A percentile compares a stretch with the other conserved stretches of the same genome.
phyloP scores from a whole-genome alignment of 2,329 filamentous ascomycete species.

The Hymenoscyphus linearis region DNA sequence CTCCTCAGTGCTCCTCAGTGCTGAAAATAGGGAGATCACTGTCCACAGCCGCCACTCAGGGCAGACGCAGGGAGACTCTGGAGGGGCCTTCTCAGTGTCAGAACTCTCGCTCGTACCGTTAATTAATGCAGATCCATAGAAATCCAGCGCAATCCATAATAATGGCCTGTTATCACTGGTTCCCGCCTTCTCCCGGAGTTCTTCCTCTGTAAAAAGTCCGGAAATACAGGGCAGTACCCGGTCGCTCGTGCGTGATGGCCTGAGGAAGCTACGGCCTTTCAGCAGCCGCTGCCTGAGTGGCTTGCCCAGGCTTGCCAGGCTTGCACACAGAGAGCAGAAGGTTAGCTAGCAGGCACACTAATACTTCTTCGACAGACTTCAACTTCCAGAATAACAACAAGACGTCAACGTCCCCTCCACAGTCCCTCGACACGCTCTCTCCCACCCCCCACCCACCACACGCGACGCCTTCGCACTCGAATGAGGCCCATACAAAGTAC shows the following conservation, averaged over 20 bases:
- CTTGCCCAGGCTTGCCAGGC: too few species aligned
- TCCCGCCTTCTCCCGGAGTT: not conserved
- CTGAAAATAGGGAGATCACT: too few species aligned
- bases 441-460: not conserved
- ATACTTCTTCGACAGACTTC: not conserved
- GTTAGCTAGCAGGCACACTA: not conserved
- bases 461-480: constrained; percentile 4
- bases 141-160: not conserved
- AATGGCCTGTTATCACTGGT: not conserved
- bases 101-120: not conserved
- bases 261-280: not conserved
- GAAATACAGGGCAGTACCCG: not conserved
- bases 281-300: not conserved
- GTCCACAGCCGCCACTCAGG: too few species aligned
- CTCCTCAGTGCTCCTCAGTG: too few species aligned
- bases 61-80: too few species aligned
- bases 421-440: not conserved
- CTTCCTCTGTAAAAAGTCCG: not conserved
- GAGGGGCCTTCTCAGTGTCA: not conserved
- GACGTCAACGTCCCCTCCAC: not conserved
- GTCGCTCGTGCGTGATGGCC: not conserved
- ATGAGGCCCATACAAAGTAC: constrained; percentile 6
- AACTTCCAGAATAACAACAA: constrained; percentile 1
- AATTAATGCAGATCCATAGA: not conserved
- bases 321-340: too few species aligned